A percentile compares a stretch with the other conserved stretches of the same genome.
These are phyloP conservation scores for Ophioceras dolichostomum DNA, from an alignment of 2,329 filamentous ascomycete genomes.

Conservation along the genomic window DNA sequence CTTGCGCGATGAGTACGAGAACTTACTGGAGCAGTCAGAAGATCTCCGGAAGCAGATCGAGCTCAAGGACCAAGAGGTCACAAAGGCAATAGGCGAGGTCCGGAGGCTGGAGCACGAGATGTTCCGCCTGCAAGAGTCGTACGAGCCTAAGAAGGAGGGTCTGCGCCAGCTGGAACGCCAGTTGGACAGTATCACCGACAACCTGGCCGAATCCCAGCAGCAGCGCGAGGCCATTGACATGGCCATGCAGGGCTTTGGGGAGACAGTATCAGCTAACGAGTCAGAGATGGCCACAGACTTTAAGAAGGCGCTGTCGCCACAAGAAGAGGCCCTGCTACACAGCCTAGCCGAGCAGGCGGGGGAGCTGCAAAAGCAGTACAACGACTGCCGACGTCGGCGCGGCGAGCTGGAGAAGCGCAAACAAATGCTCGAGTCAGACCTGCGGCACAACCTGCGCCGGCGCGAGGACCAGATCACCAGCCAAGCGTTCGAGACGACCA, in stretches of 20 bases:
- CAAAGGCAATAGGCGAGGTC: slow-evolving; percentile 68
- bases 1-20: slow-evolving; percentile 64
- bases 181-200: slow-evolving; percentile 59
- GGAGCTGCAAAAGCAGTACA: slow-evolving; percentile 64
- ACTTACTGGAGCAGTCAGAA: slow-evolving; percentile 46
- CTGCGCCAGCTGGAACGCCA: slow-evolving; percentile 63
- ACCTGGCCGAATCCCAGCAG: slow-evolving; percentile 56
- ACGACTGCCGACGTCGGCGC: slow-evolving; percentile 59
- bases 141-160: slow-evolving; percentile 67
- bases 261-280: slow-evolving; percentile 66
- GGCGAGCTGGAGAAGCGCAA: slow-evolving; percentile 72
- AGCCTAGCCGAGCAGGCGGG: slow-evolving; percentile 56
- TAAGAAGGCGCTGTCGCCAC: slow-evolving; percentile 72
- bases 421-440: slow-evolving; percentile 70
- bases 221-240: slow-evolving; percentile 58
- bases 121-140: slow-evolving; percentile 67
- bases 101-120: slow-evolving; percentile 73
- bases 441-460: slow-evolving; percentile 80
- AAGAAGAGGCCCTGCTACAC: slow-evolving; percentile 76
- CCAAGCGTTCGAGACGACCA: slow-evolving; percentile 55
- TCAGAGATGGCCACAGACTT: slow-evolving; percentile 76
- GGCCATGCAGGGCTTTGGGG: slow-evolving; percentile 63
- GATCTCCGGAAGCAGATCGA: slow-evolving; percentile 62
- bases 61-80: slow-evolving; percentile 78
- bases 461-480: slow-evolving; percentile 77